A percentile compares a stretch with the other conserved stretches of the same genome.
These are phyloP conservation scores for Neopestalotiopsis sp. DNA, from an alignment of 2,329 filamentous ascomycete species.

Conservation along the genomic window DNA sequence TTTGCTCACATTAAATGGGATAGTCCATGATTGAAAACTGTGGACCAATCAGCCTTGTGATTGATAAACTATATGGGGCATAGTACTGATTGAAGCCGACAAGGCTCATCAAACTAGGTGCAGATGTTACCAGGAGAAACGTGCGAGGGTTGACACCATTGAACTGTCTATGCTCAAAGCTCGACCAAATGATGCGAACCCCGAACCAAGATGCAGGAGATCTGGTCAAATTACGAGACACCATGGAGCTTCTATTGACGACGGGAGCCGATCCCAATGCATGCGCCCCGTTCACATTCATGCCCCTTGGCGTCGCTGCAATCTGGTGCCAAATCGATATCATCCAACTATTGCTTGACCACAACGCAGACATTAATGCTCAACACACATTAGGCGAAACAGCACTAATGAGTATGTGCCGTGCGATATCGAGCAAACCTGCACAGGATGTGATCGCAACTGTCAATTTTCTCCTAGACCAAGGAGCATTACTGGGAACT, in stretches of 20 bases:
- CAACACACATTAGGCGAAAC: background rate
- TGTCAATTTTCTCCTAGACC: background rate
- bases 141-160: background rate
- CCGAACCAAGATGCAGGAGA: background rate
- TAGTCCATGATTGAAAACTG: too few relatives aligned
- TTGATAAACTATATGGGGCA: too few relatives aligned
- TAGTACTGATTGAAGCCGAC: background rate
- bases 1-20: background rate
- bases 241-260: background rate
- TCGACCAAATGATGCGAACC: background rate
- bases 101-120: background rate
- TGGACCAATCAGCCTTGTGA: too few relatives aligned
- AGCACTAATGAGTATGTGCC: background rate
- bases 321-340: background rate
- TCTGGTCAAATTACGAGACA: background rate
- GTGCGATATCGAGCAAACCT: rapidly evolving
- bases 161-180: background rate
- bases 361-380: background rate
- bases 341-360: background rate
- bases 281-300: background rate
- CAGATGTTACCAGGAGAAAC: background rate
- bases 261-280: background rate
- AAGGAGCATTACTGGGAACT: background rate
- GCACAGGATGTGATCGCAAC: background rate
- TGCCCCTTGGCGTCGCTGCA: background rate